Evolutionary conservation across 2,329 filamentous ascomycete species (phyloP).

Genomic region (Diplocarpon mali): DNA sequence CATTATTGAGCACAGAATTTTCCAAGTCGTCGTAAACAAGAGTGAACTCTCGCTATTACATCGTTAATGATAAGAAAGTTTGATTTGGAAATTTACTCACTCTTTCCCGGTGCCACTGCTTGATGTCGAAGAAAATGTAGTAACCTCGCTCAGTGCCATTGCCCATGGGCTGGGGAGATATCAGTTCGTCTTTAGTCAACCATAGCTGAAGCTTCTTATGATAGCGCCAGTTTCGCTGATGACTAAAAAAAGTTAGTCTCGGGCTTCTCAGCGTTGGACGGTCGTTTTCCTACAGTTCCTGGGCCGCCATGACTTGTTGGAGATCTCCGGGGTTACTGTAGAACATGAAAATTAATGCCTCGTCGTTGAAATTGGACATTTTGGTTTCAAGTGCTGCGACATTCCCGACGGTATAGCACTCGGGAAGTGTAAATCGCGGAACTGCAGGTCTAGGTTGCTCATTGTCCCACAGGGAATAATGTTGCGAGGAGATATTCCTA

Average conservation of each 20-base stretch:
- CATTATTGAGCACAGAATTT: constrained; percentile 26
- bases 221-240: constrained; percentile 56
- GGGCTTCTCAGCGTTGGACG: not conserved
- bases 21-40: constrained; percentile 53
- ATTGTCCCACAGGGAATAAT: constrained; percentile 51
- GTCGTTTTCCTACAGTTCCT: constrained; percentile 42
- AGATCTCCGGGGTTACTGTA: constrained; percentile 53
- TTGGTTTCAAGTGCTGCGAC: constrained; percentile 55
- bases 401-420: constrained; percentile 57
- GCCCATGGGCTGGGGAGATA: constrained; percentile 49
- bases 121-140: constrained; percentile 55
- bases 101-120: constrained; percentile 50
- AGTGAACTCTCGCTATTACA: constrained; percentile 44
- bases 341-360: constrained; percentile 60
- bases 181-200: constrained; percentile 57
- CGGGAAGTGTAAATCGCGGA: constrained; percentile 46
- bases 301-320: constrained; percentile 52
- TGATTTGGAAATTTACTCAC: constrained; percentile 34
- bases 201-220: constrained; percentile 56
- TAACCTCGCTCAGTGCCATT: constrained; percentile 51
- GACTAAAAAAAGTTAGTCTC: constrained; percentile 30
- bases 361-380: constrained; percentile 56
- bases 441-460: constrained; percentile 45
- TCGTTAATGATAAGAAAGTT: constrained; percentile 11
- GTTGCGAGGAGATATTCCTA: constrained; percentile 41